Evolutionary conservation across 371 early-diverging fungal species (phyloP), one percentile per base, ranked within the genome.

Genomic region (Lichtheimia ornata): DNA sequence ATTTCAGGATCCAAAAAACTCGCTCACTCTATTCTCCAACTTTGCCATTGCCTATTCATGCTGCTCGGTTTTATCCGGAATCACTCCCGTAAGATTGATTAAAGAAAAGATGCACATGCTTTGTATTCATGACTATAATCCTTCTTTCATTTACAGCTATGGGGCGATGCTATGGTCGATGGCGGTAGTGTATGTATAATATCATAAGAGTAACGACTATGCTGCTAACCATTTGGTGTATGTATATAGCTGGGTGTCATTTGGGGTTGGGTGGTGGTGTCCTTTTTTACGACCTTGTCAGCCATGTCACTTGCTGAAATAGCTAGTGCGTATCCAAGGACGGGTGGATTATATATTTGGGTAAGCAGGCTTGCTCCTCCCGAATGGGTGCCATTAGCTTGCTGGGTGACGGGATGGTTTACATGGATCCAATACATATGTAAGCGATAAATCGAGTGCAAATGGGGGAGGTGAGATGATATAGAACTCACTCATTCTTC

Each of bases 241-340:
- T 35, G 35, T 35, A 11, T 35, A 35, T 2, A 86, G 90, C 17
- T 67, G 84, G 84, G 79, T 22, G 79, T 84, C 15, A 84, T 87
- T 41, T 91, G 87, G 88, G 89, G 88, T 6, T 89, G 91, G 91
- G 58, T 88, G 43, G 58, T 91, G 24, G 80, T 79, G 2, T 66
- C 72, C 18, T 58, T 72, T 49, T 83, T 88, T 57, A 84, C 86
- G 6, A 79, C 85, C 70, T 64, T 82, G 15, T 82, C 89, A 28
- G 90, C 86, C 27, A 67, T 86, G 51, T 80, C 85, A 1, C 72
- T 91, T 74, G 91, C 90, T 20, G 91, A 91, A 71, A 91, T 91
- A 58, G 88, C 88, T 68, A 81, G 81, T 54, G 83, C 90, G 12
- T 89, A 78, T 70, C 89, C 89, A n/a, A 88, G 87, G 20, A 83